Evolutionary conservation across 129 eudicot genomes (phyloP), one percentile per base, ranked within the genome.

Genomic region (Tagetes erecta): DNA sequence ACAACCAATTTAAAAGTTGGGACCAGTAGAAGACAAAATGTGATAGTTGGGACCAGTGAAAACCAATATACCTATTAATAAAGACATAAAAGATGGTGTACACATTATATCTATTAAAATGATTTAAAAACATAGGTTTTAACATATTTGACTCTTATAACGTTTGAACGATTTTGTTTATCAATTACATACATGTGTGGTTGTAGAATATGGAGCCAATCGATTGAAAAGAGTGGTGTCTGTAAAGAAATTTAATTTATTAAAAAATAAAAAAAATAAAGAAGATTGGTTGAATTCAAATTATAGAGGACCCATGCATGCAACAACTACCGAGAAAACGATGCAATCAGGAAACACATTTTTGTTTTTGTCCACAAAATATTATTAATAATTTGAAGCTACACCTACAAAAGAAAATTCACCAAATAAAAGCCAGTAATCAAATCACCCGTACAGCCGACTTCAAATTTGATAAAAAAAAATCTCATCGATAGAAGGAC

Each of bases 251-350:
- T 46, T 46, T 10, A 20, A 20, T 20, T 20, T 20, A 20, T 20
- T 20, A 20, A 20, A 20, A 20, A 20, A 20, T 9, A 45, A 1
- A 5, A 20, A 55, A 27, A 5, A 57, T 2, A 8, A 7, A 58
- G 8, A 34, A 7, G 7, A 34, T 27, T 27, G 10, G 13, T 8
- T 36, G 45, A 74, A 63, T 47, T 64, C 72, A 74, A 74, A 74
- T 20, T 49, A 6, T 38, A 38, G 30, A 64, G 63, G 64, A 64
- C 64, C 71, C 79, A 20, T 11, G 27, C 20, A 74, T 74, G 30
- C 59, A 74, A 62, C 70, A 62, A 62, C 78, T 12, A n/a, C n/a
- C 63, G 4, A 45, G 72, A 75, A 75, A 75, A 75, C 52, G 31
- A 47, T 63, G 78, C 78, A 63, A 46, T 47, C 40, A 64, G 56